Evolutionary conservation across 768 basidiomycete species (phyloP), one percentile per base, ranked within the genome.

Genomic region (Russula sp.): DNA sequence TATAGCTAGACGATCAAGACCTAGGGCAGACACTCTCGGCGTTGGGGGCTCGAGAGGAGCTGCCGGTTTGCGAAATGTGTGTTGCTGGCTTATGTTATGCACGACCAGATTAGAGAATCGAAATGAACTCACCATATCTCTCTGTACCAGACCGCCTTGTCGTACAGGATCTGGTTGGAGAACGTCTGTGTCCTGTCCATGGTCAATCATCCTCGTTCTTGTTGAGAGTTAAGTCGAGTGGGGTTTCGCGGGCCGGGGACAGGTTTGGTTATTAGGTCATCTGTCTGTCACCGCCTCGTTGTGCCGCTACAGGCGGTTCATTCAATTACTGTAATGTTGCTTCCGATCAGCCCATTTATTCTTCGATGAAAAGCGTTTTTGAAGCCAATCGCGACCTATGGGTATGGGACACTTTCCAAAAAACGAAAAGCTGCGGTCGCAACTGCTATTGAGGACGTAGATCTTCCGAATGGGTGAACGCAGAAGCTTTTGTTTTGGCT

Each of bases 1-100:
- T 54, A 83, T 84, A 0, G 97, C 97, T 2, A 98, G 80, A 28
- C 82, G 83, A 72, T 99, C 95, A 7, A 98, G 79, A 4, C 96
- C 95, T 1, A 98, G 83, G 4, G 92, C 71, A 6, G 95, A 97
- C 0, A 83, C 76, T 53, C 91, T 80, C 0, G 91, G 90, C 16
- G 90, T 90, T 13, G 87, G 86, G 3, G 90, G 89, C 70, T 89
- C 87, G 8, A 89, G 74, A 10, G 86, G 84, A 70, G 82, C 86
- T 6, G 84, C 83, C 2, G 92, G 92, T 71, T 85, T 79, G 57
- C 85, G 82, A 76, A 97, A 98, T 0, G 87, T 86, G 70, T 96
- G 92, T 74, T 79, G 81, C 92, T 94, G 69, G 54, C 5, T 63
- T 8, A 26, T 38, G 48, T 69, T 50, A 71, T 62, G 49, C n/a